phyloP scores from a whole-genome alignment of 139 green algal species.

The Chlorella sp. region DNA sequence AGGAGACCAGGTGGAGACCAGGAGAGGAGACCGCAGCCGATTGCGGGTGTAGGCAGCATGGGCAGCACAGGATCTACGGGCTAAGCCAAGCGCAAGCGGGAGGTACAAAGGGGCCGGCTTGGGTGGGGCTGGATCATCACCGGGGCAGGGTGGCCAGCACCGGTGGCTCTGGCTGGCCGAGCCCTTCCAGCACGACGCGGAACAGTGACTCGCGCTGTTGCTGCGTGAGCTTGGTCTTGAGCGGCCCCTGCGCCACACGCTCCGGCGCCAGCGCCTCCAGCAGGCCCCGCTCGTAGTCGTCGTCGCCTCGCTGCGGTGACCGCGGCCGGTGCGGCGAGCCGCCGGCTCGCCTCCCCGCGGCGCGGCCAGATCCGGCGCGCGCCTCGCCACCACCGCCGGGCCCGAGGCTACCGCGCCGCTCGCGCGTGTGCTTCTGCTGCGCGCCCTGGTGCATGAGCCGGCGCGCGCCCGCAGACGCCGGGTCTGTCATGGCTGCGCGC shows the following conservation, averaged over 20 bases:
- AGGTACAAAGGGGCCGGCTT: no score
- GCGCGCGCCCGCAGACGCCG: constrained; percentile 6
- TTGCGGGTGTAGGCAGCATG: no score
- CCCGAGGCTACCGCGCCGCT: neutral
- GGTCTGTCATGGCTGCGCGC: constrained; percentile 14
- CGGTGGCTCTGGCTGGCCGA: neutral
- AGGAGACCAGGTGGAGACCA: no score
- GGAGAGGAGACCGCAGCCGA: no score
- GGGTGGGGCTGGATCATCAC: neutral
- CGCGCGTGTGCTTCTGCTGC: neutral
- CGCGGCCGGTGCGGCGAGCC: neutral
- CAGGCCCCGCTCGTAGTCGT: neutral
- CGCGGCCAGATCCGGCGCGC: no score
- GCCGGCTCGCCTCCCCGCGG: no score
- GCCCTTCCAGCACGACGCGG: neutral
- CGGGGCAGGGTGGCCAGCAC: neutral
- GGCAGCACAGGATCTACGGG: no score
- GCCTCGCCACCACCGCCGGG: no score
- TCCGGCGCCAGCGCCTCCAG: neutral
- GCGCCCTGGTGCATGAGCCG: constrained; percentile 1
- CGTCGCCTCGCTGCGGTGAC: neutral
- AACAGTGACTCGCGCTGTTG: neutral
- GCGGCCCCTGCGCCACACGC: neutral
- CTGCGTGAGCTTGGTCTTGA: neutral
- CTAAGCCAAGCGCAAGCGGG: no score